Conservation (phyloP, 768 basidiomycete species). For the Lactarius indigo region DNA sequence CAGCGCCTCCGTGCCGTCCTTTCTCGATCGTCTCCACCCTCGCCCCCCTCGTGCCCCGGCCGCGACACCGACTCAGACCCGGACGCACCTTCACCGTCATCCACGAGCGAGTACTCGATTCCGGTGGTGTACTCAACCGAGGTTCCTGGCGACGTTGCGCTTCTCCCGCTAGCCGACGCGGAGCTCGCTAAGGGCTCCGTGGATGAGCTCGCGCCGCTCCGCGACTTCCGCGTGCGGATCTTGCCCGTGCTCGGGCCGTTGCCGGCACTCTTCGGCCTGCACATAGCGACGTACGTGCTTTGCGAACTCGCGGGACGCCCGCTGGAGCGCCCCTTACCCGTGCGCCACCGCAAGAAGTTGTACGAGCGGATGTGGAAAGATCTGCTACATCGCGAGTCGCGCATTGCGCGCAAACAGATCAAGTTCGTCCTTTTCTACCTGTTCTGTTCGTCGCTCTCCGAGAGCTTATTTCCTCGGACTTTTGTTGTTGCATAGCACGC, state of each 20-base stretch:
- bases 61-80: background rate
- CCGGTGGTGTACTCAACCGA: slow-evolving; percentile 97
- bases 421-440: slow-evolving; percentile 42
- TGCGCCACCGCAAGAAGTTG: slow-evolving; percentile 80
- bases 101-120: slow-evolving; percentile 47
- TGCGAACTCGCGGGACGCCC: slow-evolving; percentile 84
- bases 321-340: slow-evolving; percentile 76
- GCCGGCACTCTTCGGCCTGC: slow-evolving; percentile 87
- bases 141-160: slow-evolving; percentile 80
- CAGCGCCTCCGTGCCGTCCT: slow-evolving; percentile 55
- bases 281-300: slow-evolving; percentile 84
- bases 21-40: slow-evolving; percentile 25
- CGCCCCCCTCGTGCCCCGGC: background rate
- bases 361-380: slow-evolving; percentile 79
- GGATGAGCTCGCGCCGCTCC: slow-evolving; percentile 84
- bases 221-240: slow-evolving; percentile 92
- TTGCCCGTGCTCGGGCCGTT: slow-evolving; percentile 88
- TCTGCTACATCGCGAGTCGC: slow-evolving; percentile 69
- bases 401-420: slow-evolving; percentile 51
- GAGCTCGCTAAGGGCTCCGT: slow-evolving; percentile 89
- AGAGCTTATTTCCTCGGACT: background rate
- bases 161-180: slow-evolving; percentile 87
- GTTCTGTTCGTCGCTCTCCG: background rate
- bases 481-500: slow-evolving; percentile 44
- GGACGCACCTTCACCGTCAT: slow-evolving; percentile 30